Evolutionary conservation across 371 early-diverging fungal genomes (phyloP), one percentile per base, ranked within the genome.

Genomic region (Mucor velutinosus): DNA sequence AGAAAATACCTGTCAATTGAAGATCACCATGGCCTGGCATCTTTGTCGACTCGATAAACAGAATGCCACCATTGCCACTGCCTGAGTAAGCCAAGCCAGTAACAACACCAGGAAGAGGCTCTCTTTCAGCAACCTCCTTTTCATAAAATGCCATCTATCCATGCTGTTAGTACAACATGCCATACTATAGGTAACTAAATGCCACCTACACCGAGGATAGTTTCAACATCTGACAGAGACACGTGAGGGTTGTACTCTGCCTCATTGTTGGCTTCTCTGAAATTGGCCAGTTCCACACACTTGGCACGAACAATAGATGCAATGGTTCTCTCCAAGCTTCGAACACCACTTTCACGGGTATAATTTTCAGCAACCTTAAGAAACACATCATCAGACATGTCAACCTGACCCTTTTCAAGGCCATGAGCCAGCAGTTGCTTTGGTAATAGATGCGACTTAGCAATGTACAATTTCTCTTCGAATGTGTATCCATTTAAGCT

Each of bases 271-370:
- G 79, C 66, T 58, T 79, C 62, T 1, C 76, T 66, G 8, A 73
- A 58, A 27, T 79, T 78, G 4, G 88, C 89, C 53, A 82, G 78
- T 65, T 91, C 88, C 8, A 93, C 92, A 15, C 94, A 94, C 65
- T 93, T 77, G 4, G 85, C 76, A n/a, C 95, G 83, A 30, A 91
- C 91, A 21, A 93, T 73, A 7, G 89, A 76, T 11, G 90, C 95
- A 53, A 94, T 82, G 33, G 88, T 87, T 45, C 93, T 82, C 65
- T 94, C 92, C 10, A 95, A 73, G 43, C 81, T 83, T 41, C 95
- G 87, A 2, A 95, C 95, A 30, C 95, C 95, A 35, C 92, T 89
- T 76, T 95, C 95, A 29, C 93, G 88, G 27, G 95, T 94, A 76
- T 94, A 96, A 6, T 87, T 85, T 7, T 86, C 87, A 4, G 90